phyloP scores from a whole-genome alignment of 1,139 yeast species.

The Scheffersomyces lignicola region DNA sequence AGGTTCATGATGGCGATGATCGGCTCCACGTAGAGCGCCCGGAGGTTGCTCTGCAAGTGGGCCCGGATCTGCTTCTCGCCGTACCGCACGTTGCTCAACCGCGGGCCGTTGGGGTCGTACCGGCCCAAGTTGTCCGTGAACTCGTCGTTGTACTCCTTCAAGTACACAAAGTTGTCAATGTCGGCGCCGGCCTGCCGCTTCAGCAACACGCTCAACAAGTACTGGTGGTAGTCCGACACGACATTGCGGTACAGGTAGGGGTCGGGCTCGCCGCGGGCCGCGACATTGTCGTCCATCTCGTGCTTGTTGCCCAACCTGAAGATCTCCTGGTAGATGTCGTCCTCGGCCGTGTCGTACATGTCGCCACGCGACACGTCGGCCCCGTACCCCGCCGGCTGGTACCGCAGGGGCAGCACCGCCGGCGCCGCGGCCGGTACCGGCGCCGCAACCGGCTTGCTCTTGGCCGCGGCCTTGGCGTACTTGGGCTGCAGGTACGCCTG shows the following conservation, averaged over 20 bases:
- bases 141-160: slow-evolving; percentile 36
- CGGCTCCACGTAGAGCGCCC: slow-evolving; percentile 41
- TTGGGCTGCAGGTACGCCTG: slow-evolving; percentile 1
- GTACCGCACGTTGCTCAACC: slow-evolving; percentile 16
- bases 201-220: slow-evolving; percentile 27
- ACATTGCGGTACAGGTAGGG: slow-evolving; percentile 27
- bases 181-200: slow-evolving; percentile 21
- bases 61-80: slow-evolving; percentile 40
- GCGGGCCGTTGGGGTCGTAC: slow-evolving; percentile 9
- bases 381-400: no score
- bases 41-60: slow-evolving; percentile 35
- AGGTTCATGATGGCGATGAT: slow-evolving; percentile 36
- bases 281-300: slow-evolving; percentile 5
- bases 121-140: slow-evolving; percentile 29
- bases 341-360: no score
- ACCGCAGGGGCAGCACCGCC: slow-evolving; percentile 4
- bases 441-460: no score
- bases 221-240: slow-evolving; percentile 36
- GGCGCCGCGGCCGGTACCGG: slow-evolving; percentile 7
- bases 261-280: slow-evolving; percentile 7
- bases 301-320: slow-evolving; percentile 13
- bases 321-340: slow-evolving; percentile 13
- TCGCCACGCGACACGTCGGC: no score
- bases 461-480: no score
- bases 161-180: slow-evolving; percentile 31